phyloP scores from a whole-genome alignment of 2,329 filamentous ascomycete genomes.

The Fulvia fulva region DNA sequence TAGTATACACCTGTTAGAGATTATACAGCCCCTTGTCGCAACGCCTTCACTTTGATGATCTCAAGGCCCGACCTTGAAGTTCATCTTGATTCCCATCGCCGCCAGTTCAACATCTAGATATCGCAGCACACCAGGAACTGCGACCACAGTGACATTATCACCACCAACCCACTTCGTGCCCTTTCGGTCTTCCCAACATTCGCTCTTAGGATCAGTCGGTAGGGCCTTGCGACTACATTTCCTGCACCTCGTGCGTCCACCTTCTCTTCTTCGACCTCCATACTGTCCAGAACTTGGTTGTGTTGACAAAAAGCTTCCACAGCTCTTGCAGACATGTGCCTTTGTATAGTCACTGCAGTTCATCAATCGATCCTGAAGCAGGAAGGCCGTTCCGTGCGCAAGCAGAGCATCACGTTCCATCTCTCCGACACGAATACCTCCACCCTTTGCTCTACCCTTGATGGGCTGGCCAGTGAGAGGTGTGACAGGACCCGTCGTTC shows the following conservation, averaged over 20 bases:
- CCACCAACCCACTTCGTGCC: constrained; percentile 82
- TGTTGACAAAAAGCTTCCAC: constrained; percentile 85
- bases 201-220: constrained; percentile 44
- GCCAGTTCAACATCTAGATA: constrained; percentile 93
- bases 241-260: constrained; percentile 33
- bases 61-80: constrained; percentile 69
- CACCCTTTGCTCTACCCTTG: constrained; percentile 92
- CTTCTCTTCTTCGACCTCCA: constrained; percentile 24
- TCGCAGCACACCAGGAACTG: constrained; percentile 86
- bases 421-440: constrained; percentile 97
- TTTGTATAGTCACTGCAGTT: constrained; percentile 94
- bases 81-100: constrained; percentile 93
- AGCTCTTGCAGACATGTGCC: constrained; percentile 83
- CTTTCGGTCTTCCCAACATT: constrained; percentile 83
- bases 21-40: no score
- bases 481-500: constrained; percentile 90
- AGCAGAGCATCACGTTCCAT: constrained; percentile 97
- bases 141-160: constrained; percentile 84
- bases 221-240: constrained; percentile 33
- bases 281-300: constrained; percentile 65
- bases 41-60: no score
- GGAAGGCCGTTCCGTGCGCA: constrained; percentile 89
- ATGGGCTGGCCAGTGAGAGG: constrained; percentile 90
- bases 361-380: constrained; percentile 90
- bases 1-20: no score